phyloP scores from a whole-genome alignment of 106 monocot species.

The Iris macrosiphon region DNA sequence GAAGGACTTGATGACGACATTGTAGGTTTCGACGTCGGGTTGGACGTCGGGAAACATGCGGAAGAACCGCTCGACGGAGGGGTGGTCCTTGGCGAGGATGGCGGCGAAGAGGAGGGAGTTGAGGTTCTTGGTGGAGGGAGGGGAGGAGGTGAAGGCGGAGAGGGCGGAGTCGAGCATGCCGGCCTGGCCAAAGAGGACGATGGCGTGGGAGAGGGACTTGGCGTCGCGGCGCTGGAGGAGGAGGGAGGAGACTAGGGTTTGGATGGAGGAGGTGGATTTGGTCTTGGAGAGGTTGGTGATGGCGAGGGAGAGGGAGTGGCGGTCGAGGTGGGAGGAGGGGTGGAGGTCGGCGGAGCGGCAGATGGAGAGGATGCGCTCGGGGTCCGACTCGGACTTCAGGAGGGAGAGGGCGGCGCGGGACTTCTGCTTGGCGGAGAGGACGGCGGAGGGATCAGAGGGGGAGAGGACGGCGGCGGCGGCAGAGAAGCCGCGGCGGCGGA shows the following conservation, averaged over 20 bases:
- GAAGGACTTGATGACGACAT: slow-evolving; percentile 71
- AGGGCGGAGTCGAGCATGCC: slow-evolving; percentile 66
- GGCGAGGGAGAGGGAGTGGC: slow-evolving; percentile 61
- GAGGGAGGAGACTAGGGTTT: slow-evolving; percentile 27
- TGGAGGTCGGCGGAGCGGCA: slow-evolving; percentile 56
- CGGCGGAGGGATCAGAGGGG: slow-evolving; percentile 41
- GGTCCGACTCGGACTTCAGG: slow-evolving; percentile 47
- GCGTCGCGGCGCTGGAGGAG: slow-evolving; percentile 13
- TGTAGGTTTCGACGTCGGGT: slow-evolving; percentile 62
- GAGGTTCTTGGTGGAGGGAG: slow-evolving; percentile 35
- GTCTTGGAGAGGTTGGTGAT: slow-evolving; percentile 37
- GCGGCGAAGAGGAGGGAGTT: slow-evolving; percentile 78
- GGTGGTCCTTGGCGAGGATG: slow-evolving; percentile 43
- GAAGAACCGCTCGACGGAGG: slow-evolving; percentile 33
- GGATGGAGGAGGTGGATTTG: slow-evolving; percentile 26
- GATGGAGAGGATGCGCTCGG: slow-evolving; percentile 47
- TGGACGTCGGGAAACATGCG: slow-evolving; percentile 33
- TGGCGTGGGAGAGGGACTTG: slow-evolving; percentile 41
- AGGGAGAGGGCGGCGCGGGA: slow-evolving; percentile 67
- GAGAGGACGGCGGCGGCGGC: slow-evolving; percentile 44
- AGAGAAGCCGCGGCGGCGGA: slow-evolving; percentile 12
- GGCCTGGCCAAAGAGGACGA: slow-evolving; percentile 77
- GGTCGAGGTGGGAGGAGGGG: slow-evolving; percentile 50
- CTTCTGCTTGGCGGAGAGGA: slow-evolving; percentile 55
- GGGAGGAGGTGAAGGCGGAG: slow-evolving; percentile 25